These are phyloP conservation scores for Suhomyces taliae DNA, from an alignment of 1,139 yeast species.

Conservation along the genomic window DNA sequence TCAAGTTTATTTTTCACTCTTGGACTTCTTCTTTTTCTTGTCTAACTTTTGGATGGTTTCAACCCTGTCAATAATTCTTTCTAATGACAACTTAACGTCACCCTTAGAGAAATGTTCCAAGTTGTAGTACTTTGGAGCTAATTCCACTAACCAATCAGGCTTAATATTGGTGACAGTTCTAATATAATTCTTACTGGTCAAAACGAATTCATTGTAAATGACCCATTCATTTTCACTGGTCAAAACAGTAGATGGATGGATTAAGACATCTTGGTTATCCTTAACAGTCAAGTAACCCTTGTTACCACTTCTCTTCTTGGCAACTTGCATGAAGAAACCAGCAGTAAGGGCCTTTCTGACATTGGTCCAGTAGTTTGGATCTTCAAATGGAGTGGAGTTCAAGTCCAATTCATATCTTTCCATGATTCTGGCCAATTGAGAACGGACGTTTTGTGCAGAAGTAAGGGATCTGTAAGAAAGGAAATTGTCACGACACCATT, in stretches of 20 bases:
- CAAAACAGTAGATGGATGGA: constrained; percentile 91
- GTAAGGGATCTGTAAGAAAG: constrained; percentile 78
- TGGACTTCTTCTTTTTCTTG: constrained; percentile 20
- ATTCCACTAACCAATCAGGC: constrained; percentile 85
- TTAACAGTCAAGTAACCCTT: constrained; percentile 82
- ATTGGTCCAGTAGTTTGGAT: constrained; percentile 62
- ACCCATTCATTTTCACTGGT: constrained; percentile 90
- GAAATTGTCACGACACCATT: constrained; percentile 93
- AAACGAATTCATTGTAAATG: constrained; percentile 89
- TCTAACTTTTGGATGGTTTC: constrained; percentile 42
- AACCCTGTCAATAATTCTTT: constrained; percentile 58
- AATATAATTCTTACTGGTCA: constrained; percentile 89
- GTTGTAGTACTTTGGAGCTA: constrained; percentile 84
- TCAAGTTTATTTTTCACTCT: constrained; percentile 12
- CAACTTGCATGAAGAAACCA: constrained; percentile 99
- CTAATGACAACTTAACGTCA: constrained; percentile 78
- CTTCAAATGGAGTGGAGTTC: constrained; percentile 68
- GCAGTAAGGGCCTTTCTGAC: constrained; percentile 83
- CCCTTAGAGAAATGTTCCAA: constrained; percentile 75
- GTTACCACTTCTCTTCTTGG: constrained; percentile 75
- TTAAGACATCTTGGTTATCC: constrained; percentile 92
- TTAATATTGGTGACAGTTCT: constrained; percentile 90
- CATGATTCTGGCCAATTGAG: constrained; percentile 83
- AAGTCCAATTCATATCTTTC: constrained; percentile 73
- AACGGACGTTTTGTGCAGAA: constrained; percentile 82